Evolutionary conservation across 305 asterid genomes (phyloP), one percentile per base, ranked within the genome.

Genomic region (Fraxinus albicans): DNA sequence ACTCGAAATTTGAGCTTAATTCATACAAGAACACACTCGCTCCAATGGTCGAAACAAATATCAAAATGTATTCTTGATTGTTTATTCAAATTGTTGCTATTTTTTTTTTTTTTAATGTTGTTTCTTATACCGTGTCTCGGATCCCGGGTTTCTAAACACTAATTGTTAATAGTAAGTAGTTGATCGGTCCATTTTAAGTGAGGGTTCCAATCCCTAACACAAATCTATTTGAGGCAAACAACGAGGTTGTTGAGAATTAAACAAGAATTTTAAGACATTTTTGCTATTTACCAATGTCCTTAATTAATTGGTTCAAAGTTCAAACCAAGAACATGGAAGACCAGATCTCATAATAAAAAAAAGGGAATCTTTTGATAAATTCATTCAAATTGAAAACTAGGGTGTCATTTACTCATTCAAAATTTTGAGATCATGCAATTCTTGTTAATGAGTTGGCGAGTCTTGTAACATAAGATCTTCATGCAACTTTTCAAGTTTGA

Each of bases 381-480:
- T 50, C 78, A 36, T 31, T 6, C 42, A 76, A 60, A 84, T 79
- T 83, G 79, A 81, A 83, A 79, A 17, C 8, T 73, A 29, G 75
- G 75, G 75, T 13, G 34, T 70, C 27, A 29, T 67, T 67, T 70
- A 31, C 76, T 86, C 47, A 10, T 82, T 79, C 42, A 83, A 82
- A 82, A 73, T 25, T 80, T 75, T 67, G 63, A 79, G 80, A 80
- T 87, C 94, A 92, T 88, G 91, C 93, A 79, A 77, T 80, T 85
- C 83, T 82, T 72, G 94, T 87, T 86, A 87, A 76, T 81, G 85
- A 50, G 89, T 90, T 91, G 95, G 95, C 89, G 88, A 85, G 76
- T 77, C 82, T 75, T 80, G 83, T 19, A 77, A 84, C 90, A 86
- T 86, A 80, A 67, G 76, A 75, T 81, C 88, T 83, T 86, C 87